Conservation (phyloP, 352 stramenopile genomes). For the Pythium grandisporangium region DNA sequence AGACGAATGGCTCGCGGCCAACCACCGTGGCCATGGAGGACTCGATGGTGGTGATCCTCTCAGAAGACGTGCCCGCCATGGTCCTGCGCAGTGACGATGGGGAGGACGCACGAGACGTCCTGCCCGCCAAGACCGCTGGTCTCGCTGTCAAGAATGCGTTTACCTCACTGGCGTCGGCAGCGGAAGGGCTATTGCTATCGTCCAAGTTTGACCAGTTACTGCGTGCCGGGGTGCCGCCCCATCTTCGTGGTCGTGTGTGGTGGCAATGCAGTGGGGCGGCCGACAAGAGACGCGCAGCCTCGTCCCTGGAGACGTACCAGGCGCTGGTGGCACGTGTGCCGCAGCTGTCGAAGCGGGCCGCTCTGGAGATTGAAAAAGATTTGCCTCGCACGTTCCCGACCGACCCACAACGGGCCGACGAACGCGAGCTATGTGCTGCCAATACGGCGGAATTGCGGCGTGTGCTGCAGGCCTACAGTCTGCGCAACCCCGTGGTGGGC, state of each 20-base stretch:
- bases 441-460: constrained; percentile 59
- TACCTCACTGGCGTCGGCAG: constrained; percentile 35
- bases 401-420: constrained; percentile 5
- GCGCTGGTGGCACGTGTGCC: constrained; percentile 41
- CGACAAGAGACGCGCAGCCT: constrained; percentile 24
- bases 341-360: constrained; percentile 47
- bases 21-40: constrained; percentile 4
- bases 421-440: constrained; percentile 14
- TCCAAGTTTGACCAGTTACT: constrained; percentile 62
- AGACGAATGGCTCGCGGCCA: no score
- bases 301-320: constrained; percentile 32
- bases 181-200: constrained; percentile 36
- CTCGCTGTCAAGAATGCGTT: constrained; percentile 51
- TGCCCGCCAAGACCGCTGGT: constrained; percentile 13
- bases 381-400: constrained; percentile 72
- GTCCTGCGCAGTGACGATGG: neutral
- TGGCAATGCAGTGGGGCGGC: constrained; percentile 69
- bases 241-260: constrained; percentile 68
- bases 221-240: constrained; percentile 48
- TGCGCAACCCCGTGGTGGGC: constrained; percentile 73
- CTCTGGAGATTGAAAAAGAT: constrained; percentile 87
- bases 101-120: constrained; percentile 9
- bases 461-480: constrained; percentile 77
- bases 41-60: neutral
- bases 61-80: no score